Conservation (phyloP, 495 filamentous ascomycete species). For the Evansstolkia leycettana region DNA sequence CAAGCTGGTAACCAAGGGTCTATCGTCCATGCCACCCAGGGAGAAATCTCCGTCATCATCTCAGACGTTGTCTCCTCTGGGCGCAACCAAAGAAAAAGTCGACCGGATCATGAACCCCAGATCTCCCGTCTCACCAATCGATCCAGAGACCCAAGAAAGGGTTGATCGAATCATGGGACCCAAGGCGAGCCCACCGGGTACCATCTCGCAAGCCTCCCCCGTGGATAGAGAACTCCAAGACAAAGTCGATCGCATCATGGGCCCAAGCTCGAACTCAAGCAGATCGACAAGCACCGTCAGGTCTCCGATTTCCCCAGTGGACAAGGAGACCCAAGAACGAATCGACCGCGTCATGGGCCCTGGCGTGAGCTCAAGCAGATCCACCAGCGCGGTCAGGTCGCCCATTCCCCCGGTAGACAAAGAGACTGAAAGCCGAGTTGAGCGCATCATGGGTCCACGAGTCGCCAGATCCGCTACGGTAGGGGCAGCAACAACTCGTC, state of each 20-base stretch:
- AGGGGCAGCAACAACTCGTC: conserved; percentile 5
- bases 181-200: no score
- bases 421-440: no score
- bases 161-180: conserved; percentile 4
- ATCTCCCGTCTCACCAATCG: conserved; percentile 4
- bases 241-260: neutral
- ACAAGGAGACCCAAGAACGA: neutral
- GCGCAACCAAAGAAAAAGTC: conserved; percentile 2
- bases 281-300: neutral
- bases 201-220: no score
- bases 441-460: no score
- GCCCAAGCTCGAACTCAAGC: neutral
- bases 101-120: conserved; percentile 4
- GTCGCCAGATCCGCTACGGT: no score
- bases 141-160: conserved; percentile 1
- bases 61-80: conserved; percentile 5
- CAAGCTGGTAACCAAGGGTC: conserved; percentile 7
- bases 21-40: conserved; percentile 2
- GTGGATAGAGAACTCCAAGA: neutral
- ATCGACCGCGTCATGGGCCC: no score
- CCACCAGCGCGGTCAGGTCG: no score
- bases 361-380: no score
- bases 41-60: conserved; percentile 6
- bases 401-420: no score
- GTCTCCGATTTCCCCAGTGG: neutral